These are phyloP conservation scores for Aquilaria yunnanensis DNA, from an alignment of 345 rosid species.

Conservation along the genomic window DNA sequence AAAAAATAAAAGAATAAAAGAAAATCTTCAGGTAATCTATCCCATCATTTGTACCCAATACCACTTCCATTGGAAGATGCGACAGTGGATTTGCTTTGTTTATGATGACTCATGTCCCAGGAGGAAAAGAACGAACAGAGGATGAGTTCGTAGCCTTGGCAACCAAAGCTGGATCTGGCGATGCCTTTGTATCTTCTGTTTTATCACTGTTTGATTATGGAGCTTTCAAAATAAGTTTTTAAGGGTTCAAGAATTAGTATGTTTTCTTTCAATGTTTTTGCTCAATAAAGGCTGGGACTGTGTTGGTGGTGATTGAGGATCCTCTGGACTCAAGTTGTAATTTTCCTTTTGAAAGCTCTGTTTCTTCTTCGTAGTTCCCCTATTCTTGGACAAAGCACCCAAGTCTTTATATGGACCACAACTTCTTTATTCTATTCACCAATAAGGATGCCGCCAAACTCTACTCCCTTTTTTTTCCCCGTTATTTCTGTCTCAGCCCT, in stretches of 20 bases:
- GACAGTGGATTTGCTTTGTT: neutral
- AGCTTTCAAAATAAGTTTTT: slow-evolving; percentile 3
- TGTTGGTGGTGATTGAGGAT: too few species aligned
- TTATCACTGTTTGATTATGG: slow-evolving; percentile 2
- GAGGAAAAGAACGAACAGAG: slow-evolving; percentile 8
- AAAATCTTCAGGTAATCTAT: neutral
- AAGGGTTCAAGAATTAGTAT: neutral
- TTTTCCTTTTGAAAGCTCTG: too few species aligned
- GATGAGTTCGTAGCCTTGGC: slow-evolving; percentile 6
- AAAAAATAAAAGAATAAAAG: too few species aligned
- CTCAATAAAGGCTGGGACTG: too few species aligned
- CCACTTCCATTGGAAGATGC: neutral
- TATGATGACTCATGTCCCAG: slow-evolving; percentile 3
- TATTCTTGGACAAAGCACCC: too few species aligned
- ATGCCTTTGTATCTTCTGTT: neutral
- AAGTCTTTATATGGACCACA: too few species aligned
- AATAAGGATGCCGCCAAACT: too few species aligned
- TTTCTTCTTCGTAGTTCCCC: too few species aligned
- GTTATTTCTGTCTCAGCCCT: too few species aligned
- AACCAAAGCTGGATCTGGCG: slow-evolving; percentile 3
- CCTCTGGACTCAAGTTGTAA: too few species aligned
- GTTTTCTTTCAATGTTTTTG: neutral
- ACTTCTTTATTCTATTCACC: too few species aligned
- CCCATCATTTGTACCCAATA: neutral
- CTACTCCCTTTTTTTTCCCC: too few species aligned